Conservation (phyloP, 805 yeast species). For the Scheffersomyces ergatensis region DNA sequence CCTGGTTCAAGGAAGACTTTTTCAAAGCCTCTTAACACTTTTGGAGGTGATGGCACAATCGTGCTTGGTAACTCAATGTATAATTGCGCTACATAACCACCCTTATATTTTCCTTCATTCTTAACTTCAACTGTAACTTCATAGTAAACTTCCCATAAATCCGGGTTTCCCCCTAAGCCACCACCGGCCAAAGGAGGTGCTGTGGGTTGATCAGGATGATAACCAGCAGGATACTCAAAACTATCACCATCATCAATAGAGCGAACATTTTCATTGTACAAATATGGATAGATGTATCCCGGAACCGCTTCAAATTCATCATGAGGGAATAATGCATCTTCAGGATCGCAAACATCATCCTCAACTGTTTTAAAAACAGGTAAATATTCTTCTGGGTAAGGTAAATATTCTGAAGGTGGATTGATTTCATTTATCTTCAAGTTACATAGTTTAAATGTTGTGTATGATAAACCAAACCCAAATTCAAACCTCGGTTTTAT, state of each 20-base stretch:
- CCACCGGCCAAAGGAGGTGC: conserved; percentile 46
- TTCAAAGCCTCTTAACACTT: conserved; percentile 56
- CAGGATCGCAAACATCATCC: conserved; percentile 52
- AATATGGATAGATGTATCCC: conserved; percentile 56
- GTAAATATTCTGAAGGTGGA: conserved; percentile 44
- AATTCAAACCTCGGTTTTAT: conserved; percentile 59
- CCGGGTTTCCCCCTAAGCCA: conserved; percentile 59
- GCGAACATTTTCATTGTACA: conserved; percentile 34
- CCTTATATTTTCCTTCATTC: conserved; percentile 46
- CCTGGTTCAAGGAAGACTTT: conserved; percentile 48
- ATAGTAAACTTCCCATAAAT: conserved; percentile 53
- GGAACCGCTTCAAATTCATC: conserved; percentile 52
- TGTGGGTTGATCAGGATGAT: conserved; percentile 30
- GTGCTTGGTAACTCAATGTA: conserved; percentile 52
- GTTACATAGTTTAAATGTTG: conserved; percentile 36
- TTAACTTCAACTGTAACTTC: conserved; percentile 43
- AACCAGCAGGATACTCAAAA: conserved; percentile 39
- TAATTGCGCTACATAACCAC: conserved; percentile 51
- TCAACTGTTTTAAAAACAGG: conserved; percentile 41
- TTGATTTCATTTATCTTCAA: conserved; percentile 40
- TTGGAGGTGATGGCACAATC: conserved; percentile 49
- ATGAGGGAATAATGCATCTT: conserved; percentile 53
- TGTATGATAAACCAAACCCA: conserved; percentile 60
- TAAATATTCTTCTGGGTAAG: conserved; percentile 44
- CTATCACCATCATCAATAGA: conserved; percentile 33